These are phyloP conservation scores for Ilyonectria destructans DNA, from an alignment of 2,329 filamentous ascomycete species.

Conservation along the genomic window DNA sequence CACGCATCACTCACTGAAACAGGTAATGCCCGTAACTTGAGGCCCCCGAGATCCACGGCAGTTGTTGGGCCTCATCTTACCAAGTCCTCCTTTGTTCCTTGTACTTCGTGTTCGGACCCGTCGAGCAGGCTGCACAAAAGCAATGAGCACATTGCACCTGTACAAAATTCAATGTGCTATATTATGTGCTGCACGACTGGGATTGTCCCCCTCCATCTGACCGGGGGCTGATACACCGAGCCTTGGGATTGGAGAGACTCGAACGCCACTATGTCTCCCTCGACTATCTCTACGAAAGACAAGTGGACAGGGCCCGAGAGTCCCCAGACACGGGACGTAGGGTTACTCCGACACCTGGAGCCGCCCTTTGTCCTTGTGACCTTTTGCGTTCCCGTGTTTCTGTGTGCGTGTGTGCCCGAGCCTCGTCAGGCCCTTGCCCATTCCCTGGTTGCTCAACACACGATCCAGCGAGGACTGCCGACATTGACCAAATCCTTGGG, in stretches of 20 bases:
- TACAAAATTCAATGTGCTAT: neutral
- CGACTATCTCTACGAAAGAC: neutral
- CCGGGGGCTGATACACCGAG: neutral
- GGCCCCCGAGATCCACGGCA: neutral
- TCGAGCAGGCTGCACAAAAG: neutral
- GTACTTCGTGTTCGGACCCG: neutral
- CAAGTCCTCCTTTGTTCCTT: neutral
- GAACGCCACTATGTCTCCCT: conserved; percentile 6
- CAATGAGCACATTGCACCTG: neutral
- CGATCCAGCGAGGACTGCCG: conserved; percentile 27
- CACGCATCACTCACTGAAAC: neutral
- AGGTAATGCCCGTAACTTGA: neutral
- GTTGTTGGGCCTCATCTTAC: neutral
- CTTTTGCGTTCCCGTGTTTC: neutral
- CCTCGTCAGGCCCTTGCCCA: conserved; percentile 12
- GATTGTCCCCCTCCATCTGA: neutral
- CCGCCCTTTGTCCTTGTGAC: neutral
- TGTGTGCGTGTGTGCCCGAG: conserved; percentile 20
- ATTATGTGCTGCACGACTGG: neutral
- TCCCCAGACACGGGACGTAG: neutral
- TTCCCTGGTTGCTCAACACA: conserved; percentile 2
- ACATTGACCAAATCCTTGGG: conserved; percentile 5
- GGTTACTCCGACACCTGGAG: neutral
- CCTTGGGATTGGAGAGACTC: neutral
- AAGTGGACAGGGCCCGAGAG: neutral